A percentile compares a stretch with the other conserved stretches of the same genome.
Conservation (phyloP, 2,329 filamentous ascomycete genomes). For the Fusarium secorum region DNA sequence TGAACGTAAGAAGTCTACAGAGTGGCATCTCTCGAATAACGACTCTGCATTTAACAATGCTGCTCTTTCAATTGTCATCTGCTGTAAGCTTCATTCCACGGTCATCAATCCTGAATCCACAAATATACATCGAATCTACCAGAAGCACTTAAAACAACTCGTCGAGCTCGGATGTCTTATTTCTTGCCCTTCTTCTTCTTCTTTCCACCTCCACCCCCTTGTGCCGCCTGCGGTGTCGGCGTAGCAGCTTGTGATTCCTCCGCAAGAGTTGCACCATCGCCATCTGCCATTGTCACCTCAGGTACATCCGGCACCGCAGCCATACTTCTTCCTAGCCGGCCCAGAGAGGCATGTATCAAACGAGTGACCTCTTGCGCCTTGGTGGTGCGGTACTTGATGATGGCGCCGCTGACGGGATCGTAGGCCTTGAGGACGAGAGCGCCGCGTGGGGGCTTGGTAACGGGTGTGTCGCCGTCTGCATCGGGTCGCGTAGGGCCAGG, state of each 20-base stretch:
- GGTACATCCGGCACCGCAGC: slow-evolving; percentile 59
- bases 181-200: slow-evolving; percentile 65
- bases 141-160: background rate
- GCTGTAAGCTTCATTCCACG: background rate
- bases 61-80: background rate
- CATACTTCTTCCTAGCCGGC: slow-evolving; percentile 75
- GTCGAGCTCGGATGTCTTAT: slow-evolving; percentile 49
- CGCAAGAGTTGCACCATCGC: slow-evolving; percentile 39
- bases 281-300: slow-evolving; percentile 55
- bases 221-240: slow-evolving; percentile 41
- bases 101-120: background rate
- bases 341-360: slow-evolving; percentile 75
- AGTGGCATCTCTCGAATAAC: background rate
- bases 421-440: slow-evolving; percentile 87
- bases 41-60: background rate
- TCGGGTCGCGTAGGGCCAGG: slow-evolving; percentile 45
- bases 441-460: slow-evolving; percentile 64
- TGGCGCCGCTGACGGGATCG: slow-evolving; percentile 81
- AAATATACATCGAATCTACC: background rate
- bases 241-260: slow-evolving; percentile 35
- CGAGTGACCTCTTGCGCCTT: slow-evolving; percentile 91
- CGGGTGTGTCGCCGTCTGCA: slow-evolving; percentile 40
- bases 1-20: background rate
- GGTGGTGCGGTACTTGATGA: slow-evolving; percentile 89
- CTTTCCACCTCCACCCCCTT: slow-evolving; percentile 55